These are phyloP conservation scores for Fusarium sp. DNA, from an alignment of 2,329 filamentous ascomycete genomes.

Conservation along the genomic window DNA sequence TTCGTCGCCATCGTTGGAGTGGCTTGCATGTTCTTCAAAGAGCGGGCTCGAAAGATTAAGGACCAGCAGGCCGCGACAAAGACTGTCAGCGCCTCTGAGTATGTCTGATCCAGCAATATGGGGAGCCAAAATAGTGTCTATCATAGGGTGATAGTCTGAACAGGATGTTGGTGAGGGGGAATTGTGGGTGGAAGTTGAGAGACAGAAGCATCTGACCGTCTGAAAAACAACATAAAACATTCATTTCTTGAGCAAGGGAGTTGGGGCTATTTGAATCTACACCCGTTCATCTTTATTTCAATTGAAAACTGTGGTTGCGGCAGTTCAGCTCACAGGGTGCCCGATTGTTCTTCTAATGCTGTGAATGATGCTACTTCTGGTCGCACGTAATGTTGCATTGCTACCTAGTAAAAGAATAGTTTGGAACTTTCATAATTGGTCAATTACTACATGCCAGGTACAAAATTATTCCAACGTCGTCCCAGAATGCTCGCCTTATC, in stretches of 20 bases:
- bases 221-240: not conserved
- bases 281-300: not conserved
- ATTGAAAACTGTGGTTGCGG: not conserved
- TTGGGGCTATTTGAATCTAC: not conserved
- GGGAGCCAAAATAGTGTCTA: not conserved
- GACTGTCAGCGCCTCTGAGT: not conserved
- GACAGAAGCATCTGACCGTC: not conserved
- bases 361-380: not conserved
- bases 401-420: not conserved
- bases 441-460: not conserved
- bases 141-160: not conserved
- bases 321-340: not conserved
- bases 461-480: not conserved
- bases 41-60: constrained; percentile 8
- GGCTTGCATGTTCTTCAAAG: constrained; percentile 16
- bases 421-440: not conserved
- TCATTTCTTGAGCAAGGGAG: not conserved
- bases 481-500: constrained; percentile 2
- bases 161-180: not conserved
- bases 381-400: not conserved
- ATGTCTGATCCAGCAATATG: not conserved
- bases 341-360: not conserved
- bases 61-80: constrained; percentile 8
- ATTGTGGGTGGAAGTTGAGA: not conserved
- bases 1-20: constrained; percentile 6